phyloP scores from a whole-genome alignment of 2,329 filamentous ascomycete genomes.

The Graphilbum sp. region DNA sequence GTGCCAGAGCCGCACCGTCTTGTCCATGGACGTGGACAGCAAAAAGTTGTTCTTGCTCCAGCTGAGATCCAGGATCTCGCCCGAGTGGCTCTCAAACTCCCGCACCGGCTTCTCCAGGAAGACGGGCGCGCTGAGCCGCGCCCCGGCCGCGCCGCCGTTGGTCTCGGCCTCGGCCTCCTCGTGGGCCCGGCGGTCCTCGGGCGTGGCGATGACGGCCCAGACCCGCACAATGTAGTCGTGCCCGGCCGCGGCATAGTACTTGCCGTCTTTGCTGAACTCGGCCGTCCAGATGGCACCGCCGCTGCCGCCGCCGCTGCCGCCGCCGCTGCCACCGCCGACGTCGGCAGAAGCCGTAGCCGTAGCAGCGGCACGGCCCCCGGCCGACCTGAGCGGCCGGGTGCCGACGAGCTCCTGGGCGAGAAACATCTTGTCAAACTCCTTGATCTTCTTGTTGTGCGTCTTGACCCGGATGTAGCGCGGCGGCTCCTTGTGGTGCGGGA shows the following conservation, averaged over 20 bases:
- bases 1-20: constrained; percentile 91
- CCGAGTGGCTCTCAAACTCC: constrained; percentile 70
- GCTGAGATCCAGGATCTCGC: constrained; percentile 76
- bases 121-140: constrained; percentile 73
- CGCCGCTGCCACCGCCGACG: too few relatives aligned
- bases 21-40: constrained; percentile 93
- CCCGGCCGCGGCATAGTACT: constrained; percentile 80
- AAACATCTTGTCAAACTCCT: constrained; percentile 76
- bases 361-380: constrained; percentile 13
- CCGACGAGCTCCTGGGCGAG: constrained; percentile 76
- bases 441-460: constrained; percentile 61
- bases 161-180: constrained; percentile 40
- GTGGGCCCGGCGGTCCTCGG: constrained; percentile 59
- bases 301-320: too few relatives aligned
- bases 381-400: constrained; percentile 25
- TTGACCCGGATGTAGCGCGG: constrained; percentile 82
- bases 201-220: constrained; percentile 73
- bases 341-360: too few relatives aligned
- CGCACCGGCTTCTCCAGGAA: constrained; percentile 64
- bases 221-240: constrained; percentile 74
- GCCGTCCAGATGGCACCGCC: constrained; percentile 75
- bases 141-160: constrained; percentile 28
- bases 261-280: constrained; percentile 85
- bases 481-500: constrained; percentile 74
- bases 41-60: constrained; percentile 99